Base-by-base conservation (phyloP, 495 filamentous ascomycete genomes). In the Penicillium longicatenatum region DNA sequence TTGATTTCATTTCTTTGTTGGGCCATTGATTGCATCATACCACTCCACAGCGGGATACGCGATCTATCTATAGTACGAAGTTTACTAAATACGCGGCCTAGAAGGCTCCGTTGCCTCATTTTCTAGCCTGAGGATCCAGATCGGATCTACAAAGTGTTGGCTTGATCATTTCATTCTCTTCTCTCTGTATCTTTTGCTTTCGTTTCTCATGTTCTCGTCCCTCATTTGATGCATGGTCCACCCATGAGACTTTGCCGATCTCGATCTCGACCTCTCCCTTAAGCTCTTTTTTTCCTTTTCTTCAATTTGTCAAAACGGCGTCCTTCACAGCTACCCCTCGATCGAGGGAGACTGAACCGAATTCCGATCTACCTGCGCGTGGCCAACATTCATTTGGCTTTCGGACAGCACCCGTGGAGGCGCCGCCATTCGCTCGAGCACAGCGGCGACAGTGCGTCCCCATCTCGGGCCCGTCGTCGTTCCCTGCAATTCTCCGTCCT, bases 321-420 rank as follows among this genome's bases (percentile, higher is more conserved):
- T 73, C 70, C 59, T 68, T 67, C 57, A 56, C 61, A 47, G 16
- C 56, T 59, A 54, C 55, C 51, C 49, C 63, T 53, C 63, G 66
- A 62, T 62, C 74, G 73, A 60, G 68, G 70, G 64, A 69, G 65
- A 61, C 58, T 62, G 62, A 72, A 72, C 57, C 61, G 16, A 48
- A 57, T 62, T 64, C 62, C 41, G 48, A 46, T 49, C 33, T 45
- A 53, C 43, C 56, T 16, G 50, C 60, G 53, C 61, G 59, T 56
- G 58, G 63, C 33, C 51, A 62, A 60, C 53, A 60, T 54, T 55
- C 57, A 43, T 41, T 61, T 44, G 46, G 45, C 14, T 33, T 54
- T 54, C 49, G 50, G 20, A 33, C 42, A 26, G 62, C 55, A 58
- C 58, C 58, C 60, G 63, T 64, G 66, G 66, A 66, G 63, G 52